Percentiles rank a stretch among this genome's conserved stretches.
Evolutionary conservation across 2,329 filamentous ascomycete species (phyloP).

Genomic region (Phyllachora maydis): DNA sequence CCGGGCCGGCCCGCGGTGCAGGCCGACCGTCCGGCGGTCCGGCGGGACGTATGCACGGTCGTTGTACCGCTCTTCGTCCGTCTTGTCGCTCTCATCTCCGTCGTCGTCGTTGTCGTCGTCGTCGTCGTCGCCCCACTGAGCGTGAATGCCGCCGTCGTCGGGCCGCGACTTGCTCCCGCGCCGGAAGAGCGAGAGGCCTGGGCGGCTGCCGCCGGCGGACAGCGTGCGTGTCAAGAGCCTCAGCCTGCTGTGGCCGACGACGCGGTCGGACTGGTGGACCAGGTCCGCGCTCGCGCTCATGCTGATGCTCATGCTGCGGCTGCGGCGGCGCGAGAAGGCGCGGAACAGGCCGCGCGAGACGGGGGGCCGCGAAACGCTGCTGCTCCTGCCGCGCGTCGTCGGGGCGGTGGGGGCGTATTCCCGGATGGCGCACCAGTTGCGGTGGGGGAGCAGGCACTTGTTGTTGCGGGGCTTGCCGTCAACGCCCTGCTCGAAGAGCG

Average conservation of each 20-base stretch:
- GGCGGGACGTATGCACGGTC: slow-evolving; percentile 3
- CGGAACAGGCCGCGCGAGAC: slow-evolving; percentile 7
- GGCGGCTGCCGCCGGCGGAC: slow-evolving; percentile 11
- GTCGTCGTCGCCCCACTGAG: slow-evolving; percentile 24
- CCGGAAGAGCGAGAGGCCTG: slow-evolving; percentile 13
- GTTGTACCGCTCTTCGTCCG: slow-evolving; percentile 6
- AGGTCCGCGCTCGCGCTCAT: too few species aligned
- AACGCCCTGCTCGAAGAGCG: slow-evolving; percentile 75
- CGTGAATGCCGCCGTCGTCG: slow-evolving; percentile 34
- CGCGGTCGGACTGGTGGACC: too few species aligned
- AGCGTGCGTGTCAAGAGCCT: slow-evolving; percentile 7
- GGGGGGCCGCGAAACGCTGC: slow-evolving; percentile 6
- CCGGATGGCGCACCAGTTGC: slow-evolving; percentile 91
- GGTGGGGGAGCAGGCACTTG: slow-evolving; percentile 65
- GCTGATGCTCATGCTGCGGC: slow-evolving; percentile 7
- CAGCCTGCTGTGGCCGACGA: slow-evolving; percentile 1
- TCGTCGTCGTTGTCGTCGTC: slow-evolving; percentile 17
- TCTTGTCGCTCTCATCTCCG: slow-evolving; percentile 5
- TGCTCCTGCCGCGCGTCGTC: slow-evolving; percentile 5
- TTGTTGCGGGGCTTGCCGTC: slow-evolving; percentile 84
- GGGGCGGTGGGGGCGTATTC: slow-evolving; percentile 47
- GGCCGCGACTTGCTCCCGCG: slow-evolving; percentile 15
- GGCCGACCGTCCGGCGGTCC: slow-evolving; percentile 4
- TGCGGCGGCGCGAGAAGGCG: slow-evolving; percentile 6
- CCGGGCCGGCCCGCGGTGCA: slow-evolving; percentile 16